Evolutionary conservation across 495 filamentous ascomycete species (phyloP), one percentile per base, ranked within the genome.

Genomic region (Talaromyces wortmannii): DNA sequence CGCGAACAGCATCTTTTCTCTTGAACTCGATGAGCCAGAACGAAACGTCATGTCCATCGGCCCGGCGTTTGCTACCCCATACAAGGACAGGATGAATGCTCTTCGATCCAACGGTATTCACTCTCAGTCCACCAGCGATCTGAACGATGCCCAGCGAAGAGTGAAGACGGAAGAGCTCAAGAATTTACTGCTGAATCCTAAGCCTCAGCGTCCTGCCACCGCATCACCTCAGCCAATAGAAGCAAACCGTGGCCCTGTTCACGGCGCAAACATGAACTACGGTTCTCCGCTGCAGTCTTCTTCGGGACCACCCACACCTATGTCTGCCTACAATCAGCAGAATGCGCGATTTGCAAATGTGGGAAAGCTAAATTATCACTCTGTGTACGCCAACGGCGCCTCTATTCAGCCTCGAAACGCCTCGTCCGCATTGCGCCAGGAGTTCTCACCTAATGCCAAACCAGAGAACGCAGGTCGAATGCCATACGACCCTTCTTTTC

Each of bases 41-140:
- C 54, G 58, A 17, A 70, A 76, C 16, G 65, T 72, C 11, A 69
- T 71, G 10, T 67, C 75, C 5, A 76, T 85, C 55, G 83, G 81
- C 2, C 83, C 85, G 31, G 77, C 84, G 4, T 87, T 88, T 64
- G 85, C 85, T 0, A 82, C 82, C 0, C 83, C 86, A 0, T 89
- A 83, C 53, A 74, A 81, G 17, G 81, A 88, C 52, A 79, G 83
- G 31, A 83, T 88, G 67, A 78, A 80, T 55, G 83, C 80, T 13
- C 72, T 83, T 48, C 69, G 73, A 16, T 63, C 72, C 16, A 57
- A 67, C 29, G 68, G 60, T 47, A 63, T 65, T 46, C 57, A 61
- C 13, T 57, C 63, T 6, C 58, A 57, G 12, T 50, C 61, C 5
- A 53, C 60, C 15, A 55, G 54, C 7, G 58, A 64, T 12, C 45